Evolutionary conservation across 2,329 filamentous ascomycete genomes (phyloP), one percentile per base, ranked within the genome.

Genomic region (Sporothrix dimorphospora): DNA sequence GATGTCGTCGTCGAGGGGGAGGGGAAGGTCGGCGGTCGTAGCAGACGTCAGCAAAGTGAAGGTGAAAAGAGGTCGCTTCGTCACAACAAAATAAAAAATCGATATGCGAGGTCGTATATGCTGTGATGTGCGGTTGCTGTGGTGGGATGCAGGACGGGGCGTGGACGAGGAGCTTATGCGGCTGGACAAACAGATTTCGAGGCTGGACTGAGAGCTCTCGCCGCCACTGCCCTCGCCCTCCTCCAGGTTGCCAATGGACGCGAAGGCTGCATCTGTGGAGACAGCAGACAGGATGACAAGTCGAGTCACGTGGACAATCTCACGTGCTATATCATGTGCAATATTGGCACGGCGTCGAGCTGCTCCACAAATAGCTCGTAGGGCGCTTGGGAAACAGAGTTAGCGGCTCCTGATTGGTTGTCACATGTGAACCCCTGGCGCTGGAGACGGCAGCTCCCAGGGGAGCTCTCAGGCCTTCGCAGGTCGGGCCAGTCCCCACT

Each of bases 241-340:
- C 71, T 69, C 71, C 49, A 72, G 71, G 71, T 72, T 70, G 71
- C 67, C 71, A 70, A 69, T 59, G 71, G 71, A 72, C 71, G 71
- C 71, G 71, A 72, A 70, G 59, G 34, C 65, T 51, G 14, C n/a
- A n/a, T 2, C 8, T 63, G 59, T 42, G 59, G 38, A 63, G 38
- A 27, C 19, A 34, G 19, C 27, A n/a, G 21, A 30, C 11, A 38
- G 34, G 42, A 30, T 45, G 59, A 49, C 63, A 49, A 49, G 19
- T 3, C 16, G n/a, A 3, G n/a, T 66, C 63, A 66, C 63, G 63
- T 66, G 63, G 3, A 34, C 0, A 9, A 2, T 3, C 1, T 21
- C 57, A 40, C 51, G 16, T 34, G 55, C n/a, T 30, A 16, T 12
- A 11, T 51, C 47, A 45, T 11, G 27, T 63, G 55, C 16, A 47